phyloP scores from a whole-genome alignment of 371 early-diverging fungal species.

The Caulochytrium protostelioides region DNA sequence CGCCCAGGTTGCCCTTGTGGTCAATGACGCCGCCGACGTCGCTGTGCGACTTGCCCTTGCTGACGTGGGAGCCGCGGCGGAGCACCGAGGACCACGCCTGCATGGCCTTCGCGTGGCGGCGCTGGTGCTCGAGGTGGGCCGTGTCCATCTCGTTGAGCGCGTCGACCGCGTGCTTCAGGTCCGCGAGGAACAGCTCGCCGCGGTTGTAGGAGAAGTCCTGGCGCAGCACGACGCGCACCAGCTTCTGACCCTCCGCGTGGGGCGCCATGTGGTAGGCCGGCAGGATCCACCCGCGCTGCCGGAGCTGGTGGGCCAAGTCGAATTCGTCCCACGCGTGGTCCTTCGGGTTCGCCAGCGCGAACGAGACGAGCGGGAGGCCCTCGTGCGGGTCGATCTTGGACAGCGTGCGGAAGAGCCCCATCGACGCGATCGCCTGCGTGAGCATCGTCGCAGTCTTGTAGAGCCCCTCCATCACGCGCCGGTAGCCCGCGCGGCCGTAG shows the following conservation, averaged over 20 bases:
- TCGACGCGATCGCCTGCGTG: slow-evolving; percentile 23
- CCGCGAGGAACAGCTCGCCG: slow-evolving; percentile 1
- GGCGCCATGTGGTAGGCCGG: slow-evolving; percentile 33
- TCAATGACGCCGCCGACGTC: no score
- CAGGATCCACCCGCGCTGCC: slow-evolving; percentile 37
- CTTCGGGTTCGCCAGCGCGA: slow-evolving; percentile 14
- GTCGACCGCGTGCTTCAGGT: neutral
- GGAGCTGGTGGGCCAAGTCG: slow-evolving; percentile 22
- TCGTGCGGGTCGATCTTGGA: slow-evolving; percentile 28
- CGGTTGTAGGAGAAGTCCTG: slow-evolving; percentile 19
- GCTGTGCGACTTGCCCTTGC: no score
- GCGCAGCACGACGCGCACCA: slow-evolving; percentile 32
- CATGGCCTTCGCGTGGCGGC: no score
- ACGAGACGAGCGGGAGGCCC: slow-evolving; percentile 45
- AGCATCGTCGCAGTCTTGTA: slow-evolving; percentile 31
- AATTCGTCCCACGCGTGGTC: slow-evolving; percentile 12
- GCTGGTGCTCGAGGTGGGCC: no score
- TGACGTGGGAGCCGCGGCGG: no score
- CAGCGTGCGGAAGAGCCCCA: slow-evolving; percentile 34
- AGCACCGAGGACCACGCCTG: no score
- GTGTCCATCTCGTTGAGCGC: no score
- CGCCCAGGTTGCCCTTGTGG: no score
- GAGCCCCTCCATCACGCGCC: slow-evolving; percentile 26
- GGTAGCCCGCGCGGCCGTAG: slow-evolving; percentile 39
- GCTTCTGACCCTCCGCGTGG: slow-evolving; percentile 19